phyloP scores from a whole-genome alignment of 805 yeast species.

The Pichia rugopelliculosa region DNA sequence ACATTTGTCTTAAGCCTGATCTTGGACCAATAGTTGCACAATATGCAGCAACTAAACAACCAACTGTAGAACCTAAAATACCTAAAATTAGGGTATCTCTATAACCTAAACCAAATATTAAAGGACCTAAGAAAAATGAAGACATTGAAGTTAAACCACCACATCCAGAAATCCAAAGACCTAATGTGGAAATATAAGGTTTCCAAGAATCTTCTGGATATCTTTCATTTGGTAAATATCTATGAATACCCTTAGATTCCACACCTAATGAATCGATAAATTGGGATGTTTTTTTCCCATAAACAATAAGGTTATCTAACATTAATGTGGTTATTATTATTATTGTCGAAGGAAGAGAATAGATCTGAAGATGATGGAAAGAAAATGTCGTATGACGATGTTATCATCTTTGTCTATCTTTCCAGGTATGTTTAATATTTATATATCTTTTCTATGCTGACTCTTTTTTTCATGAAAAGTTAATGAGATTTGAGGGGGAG shows the following conservation, averaged over 20 bases:
- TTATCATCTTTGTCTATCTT: no score
- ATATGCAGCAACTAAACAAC: constrained; percentile 73
- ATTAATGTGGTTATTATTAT: not conserved
- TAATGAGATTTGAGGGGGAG: no score
- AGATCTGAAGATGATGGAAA: not conserved
- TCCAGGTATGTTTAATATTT: no score
- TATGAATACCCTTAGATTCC: constrained; percentile 73
- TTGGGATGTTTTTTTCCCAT: constrained; percentile 19
- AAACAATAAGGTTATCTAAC: not conserved
- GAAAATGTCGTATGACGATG: no score
- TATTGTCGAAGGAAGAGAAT: not conserved
- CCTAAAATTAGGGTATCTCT: constrained; percentile 58
- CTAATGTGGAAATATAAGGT: constrained; percentile 40
- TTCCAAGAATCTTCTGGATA: constrained; percentile 10
- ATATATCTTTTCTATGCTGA: no score
- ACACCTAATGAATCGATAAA: constrained; percentile 51
- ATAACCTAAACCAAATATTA: constrained; percentile 62
- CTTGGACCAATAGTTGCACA: constrained; percentile 85
- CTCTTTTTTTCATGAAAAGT: no score
- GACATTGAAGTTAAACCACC: constrained; percentile 91
- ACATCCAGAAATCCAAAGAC: constrained; percentile 79
- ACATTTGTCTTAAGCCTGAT: constrained; percentile 87
- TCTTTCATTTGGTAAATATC: constrained; percentile 58
- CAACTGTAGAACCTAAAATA: constrained; percentile 53
- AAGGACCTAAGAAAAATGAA: constrained; percentile 68